A percentile compares a stretch with the other conserved stretches of the same genome.
Conservation (phyloP, 2,329 filamentous ascomycete species). For the Corynespora cassiicola region DNA sequence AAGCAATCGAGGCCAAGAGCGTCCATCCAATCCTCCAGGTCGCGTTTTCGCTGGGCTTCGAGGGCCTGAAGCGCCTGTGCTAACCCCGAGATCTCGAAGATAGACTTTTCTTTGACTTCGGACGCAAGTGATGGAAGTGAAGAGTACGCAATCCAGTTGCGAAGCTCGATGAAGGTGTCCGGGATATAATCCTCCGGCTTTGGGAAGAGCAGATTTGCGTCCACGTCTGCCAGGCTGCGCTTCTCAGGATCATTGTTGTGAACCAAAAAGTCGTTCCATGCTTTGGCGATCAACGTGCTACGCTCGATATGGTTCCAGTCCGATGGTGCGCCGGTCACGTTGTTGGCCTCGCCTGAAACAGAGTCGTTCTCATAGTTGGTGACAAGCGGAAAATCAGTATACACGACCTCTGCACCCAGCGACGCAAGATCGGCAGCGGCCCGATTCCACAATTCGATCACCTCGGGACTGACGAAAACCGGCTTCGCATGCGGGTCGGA, state of each 20-base stretch:
- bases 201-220: slow-evolving; percentile 47
- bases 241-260: slow-evolving; percentile 50
- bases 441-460: slow-evolving; percentile 44
- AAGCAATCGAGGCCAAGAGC: slow-evolving; percentile 50
- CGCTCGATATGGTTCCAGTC: slow-evolving; percentile 58
- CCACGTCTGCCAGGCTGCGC: slow-evolving; percentile 47
- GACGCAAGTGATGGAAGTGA: slow-evolving; percentile 34
- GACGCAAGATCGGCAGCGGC: slow-evolving; percentile 46
- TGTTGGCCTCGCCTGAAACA: slow-evolving; percentile 43
- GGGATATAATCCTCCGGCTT: slow-evolving; percentile 45
- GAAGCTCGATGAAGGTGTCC: slow-evolving; percentile 46
- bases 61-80: slow-evolving; percentile 52
- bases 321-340: slow-evolving; percentile 50
- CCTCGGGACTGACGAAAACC: slow-evolving; percentile 43
- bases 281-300: slow-evolving; percentile 56
- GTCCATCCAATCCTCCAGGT: slow-evolving; percentile 62
- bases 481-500: slow-evolving; percentile 40
- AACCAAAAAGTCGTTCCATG: slow-evolving; percentile 60
- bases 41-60: slow-evolving; percentile 56
- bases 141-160: slow-evolving; percentile 50
- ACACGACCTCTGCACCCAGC: slow-evolving; percentile 51
- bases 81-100: slow-evolving; percentile 54
- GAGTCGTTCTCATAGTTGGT: slow-evolving; percentile 54
- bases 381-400: slow-evolving; percentile 55
- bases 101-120: slow-evolving; percentile 34